phyloP scores from a whole-genome alignment of 352 stramenopile genomes.

The Aphanomyces astaci region DNA sequence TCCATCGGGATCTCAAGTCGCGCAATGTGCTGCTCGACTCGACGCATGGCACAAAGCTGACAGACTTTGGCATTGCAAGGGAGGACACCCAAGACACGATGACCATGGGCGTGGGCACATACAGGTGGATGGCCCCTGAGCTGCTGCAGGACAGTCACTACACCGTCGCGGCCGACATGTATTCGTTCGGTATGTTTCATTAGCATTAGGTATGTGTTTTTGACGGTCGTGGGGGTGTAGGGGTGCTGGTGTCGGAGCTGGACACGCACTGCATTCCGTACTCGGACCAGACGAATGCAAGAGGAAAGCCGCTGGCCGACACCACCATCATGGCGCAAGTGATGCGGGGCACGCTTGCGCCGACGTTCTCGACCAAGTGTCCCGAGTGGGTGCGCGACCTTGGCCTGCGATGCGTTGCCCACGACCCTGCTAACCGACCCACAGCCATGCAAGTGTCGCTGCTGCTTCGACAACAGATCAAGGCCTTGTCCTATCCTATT shows the following conservation, averaged over 20 bases:
- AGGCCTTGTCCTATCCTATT: background rate
- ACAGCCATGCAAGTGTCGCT: conserved; percentile 6
- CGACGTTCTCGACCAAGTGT: background rate
- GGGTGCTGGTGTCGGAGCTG: conserved; percentile 36
- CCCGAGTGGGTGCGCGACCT: conserved; percentile 11
- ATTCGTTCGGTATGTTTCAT: conserved; percentile 11
- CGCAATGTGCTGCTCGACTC: conserved; percentile 18
- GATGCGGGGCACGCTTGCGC: background rate
- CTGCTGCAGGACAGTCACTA: conserved; percentile 11
- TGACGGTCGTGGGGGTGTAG: background rate
- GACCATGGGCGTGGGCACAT: conserved; percentile 19
- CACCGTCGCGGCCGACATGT: conserved; percentile 17
- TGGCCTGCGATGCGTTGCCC: background rate
- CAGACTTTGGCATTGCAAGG: conserved; percentile 13
- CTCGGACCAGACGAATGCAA: conserved; percentile 26
- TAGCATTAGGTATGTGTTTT: background rate
- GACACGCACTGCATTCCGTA: conserved; percentile 56
- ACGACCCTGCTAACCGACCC: background rate
- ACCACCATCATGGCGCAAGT: conserved; percentile 16
- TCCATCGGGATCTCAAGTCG: conserved; percentile 22
- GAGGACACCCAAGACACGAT: conserved; percentile 17
- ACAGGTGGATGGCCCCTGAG: conserved; percentile 21
- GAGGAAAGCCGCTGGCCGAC: conserved; percentile 2
- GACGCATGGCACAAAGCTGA: conserved; percentile 7
- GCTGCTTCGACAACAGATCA: background rate